phyloP scores from a whole-genome alignment of 2,329 filamentous ascomycete species.

The Aspergillus sclerotialis region DNA sequence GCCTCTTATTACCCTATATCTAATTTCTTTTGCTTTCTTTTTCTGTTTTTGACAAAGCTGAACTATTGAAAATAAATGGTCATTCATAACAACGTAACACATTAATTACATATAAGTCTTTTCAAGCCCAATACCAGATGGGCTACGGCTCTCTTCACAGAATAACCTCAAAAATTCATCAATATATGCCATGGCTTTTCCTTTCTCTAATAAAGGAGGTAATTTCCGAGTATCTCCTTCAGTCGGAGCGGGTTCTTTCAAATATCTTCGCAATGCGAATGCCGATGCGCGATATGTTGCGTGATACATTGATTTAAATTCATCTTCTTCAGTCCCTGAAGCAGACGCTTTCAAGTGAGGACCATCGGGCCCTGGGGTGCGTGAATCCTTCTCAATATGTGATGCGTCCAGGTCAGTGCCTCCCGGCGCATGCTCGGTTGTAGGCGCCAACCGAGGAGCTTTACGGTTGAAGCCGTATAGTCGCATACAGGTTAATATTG shows the following conservation, averaged over 20 bases:
- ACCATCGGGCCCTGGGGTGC: slow-evolving; percentile 2
- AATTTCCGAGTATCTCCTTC: slow-evolving; percentile 4
- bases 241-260: slow-evolving; percentile 17
- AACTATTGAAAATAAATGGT: background rate
- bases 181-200: slow-evolving; percentile 34
- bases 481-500: slow-evolving; percentile 38
- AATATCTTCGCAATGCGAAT: slow-evolving; percentile 35
- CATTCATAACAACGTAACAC: slow-evolving; percentile 14
- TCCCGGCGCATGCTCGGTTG: slow-evolving; percentile 12
- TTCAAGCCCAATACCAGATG: slow-evolving; percentile 13
- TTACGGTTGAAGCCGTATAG: slow-evolving; percentile 36
- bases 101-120: too few relatives aligned
- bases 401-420: slow-evolving; percentile 4
- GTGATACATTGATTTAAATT: slow-evolving; percentile 39
- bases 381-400: slow-evolving; percentile 12
- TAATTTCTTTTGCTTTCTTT: too few relatives aligned
- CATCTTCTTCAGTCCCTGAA: slow-evolving; percentile 29
- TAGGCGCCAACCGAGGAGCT: slow-evolving; percentile 13
- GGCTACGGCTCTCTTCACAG: slow-evolving; percentile 29
- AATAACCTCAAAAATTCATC: slow-evolving; percentile 36
- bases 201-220: slow-evolving; percentile 25
- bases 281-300: slow-evolving; percentile 37
- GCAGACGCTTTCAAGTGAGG: slow-evolving; percentile 7
- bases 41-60: too few relatives aligned
- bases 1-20: too few relatives aligned